Percentiles rank a stretch among this genome's conserved stretches.
Evolutionary conservation across 257 asterid species (phyloP).

Genomic region (Datura wrightii): DNA sequence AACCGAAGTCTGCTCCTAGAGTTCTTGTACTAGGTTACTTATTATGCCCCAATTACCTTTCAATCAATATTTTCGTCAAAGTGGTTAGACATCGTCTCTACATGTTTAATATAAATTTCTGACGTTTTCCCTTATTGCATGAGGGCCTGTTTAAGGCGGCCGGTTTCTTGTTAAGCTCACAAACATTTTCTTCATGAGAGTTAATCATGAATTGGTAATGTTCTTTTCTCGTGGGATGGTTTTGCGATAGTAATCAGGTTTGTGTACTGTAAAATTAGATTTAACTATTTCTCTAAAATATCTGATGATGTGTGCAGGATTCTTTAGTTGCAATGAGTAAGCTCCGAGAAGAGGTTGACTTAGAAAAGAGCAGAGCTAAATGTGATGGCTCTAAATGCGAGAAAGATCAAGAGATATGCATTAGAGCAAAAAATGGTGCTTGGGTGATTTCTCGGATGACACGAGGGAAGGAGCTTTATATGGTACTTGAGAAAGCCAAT

Average conservation of each 20-base stretch:
- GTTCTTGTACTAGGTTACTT: constrained; percentile 8
- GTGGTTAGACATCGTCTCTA: neutral
- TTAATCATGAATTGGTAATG: neutral
- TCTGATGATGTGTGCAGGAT: constrained; percentile 53
- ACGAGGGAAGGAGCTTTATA: constrained; percentile 86
- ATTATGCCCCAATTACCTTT: constrained; percentile 21
- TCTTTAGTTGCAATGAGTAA: constrained; percentile 77
- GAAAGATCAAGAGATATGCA: constrained; percentile 77
- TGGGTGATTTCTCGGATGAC: constrained; percentile 87
- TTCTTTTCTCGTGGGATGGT: neutral
- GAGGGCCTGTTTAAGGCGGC: neutral
- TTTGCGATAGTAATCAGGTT: neutral
- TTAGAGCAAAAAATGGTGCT: constrained; percentile 90
- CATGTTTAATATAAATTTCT: neutral
- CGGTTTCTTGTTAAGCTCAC: neutral
- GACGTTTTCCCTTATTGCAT: neutral
- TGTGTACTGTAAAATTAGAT: neutral
- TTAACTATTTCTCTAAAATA: neutral
- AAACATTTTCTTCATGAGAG: constrained; percentile 2
- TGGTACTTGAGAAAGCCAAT: constrained; percentile 96
- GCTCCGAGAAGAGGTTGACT: constrained; percentile 90
- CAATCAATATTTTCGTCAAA: neutral
- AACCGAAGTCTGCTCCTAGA: neutral
- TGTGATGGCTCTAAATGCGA: constrained; percentile 55
- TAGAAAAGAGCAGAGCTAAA: constrained; percentile 63